Base-by-base conservation (phyloP, 495 filamentous ascomycete species). In the Daldinia grandis region DNA sequence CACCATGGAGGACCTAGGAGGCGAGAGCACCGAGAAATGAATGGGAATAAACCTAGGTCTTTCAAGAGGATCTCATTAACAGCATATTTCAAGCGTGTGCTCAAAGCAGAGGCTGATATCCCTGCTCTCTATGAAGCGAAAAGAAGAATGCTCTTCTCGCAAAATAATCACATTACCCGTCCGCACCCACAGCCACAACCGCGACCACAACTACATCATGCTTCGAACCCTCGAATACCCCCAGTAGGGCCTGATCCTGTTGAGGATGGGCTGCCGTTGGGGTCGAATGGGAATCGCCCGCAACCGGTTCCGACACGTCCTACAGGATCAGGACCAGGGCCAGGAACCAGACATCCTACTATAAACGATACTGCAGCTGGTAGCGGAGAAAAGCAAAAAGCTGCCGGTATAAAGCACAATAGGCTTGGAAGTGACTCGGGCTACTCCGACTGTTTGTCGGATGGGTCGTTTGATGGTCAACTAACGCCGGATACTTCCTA, bases 21-120 rank as follows among this genome's bases (percentile, higher is more conserved):
- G 42, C 42, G 19, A 24, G 7, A 61, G 25, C 44, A 58, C 38
- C 40, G 47, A 4, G 42, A 56, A 64, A 74, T 30, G 28, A 62
- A 55, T 38, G 62, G 56, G 19, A 28, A 15, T n/a, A 51, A 35
- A 72, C 63, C 54, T 44, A 58, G 6, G 54, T 54, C 50, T 1
- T 64, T 68, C 15, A 76, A 82, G 54, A 54, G 74, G 3, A 66
- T 80, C 9, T 78, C 76, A 17, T 54, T 82, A 37, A 80, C 71
- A 5, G 77, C 76, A 5, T 82, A 81, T 50, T 82, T 78, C 64
- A 79, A 80, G 69, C 71, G 72, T 21, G 59, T 61, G 1, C 81
- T 78, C 4, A 65, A 61, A 28, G 63, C 64, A 4, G 74, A 72
- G 0, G 75, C 73, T 9, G 68, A 81, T 27, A 69, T 78, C 12